Base-by-base conservation (phyloP, 768 basidiomycete genomes). In the Trametes sanguinea region DNA sequence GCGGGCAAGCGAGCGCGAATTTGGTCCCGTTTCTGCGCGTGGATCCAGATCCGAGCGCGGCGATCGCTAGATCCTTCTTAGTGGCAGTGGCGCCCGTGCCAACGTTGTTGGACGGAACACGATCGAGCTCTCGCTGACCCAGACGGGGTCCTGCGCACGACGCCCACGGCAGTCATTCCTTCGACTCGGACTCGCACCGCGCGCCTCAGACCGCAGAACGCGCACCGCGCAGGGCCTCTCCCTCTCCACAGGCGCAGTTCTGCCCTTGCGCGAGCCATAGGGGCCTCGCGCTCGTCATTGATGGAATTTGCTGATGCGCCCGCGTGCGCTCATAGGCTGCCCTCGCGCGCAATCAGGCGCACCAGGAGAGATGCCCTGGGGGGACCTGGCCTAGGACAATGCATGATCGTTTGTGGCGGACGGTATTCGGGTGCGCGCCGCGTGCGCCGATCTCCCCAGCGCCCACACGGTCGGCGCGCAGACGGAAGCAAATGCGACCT, bases 81-180 rank as follows among this genome's bases (percentile, higher is more conserved):
- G 57, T 59, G 57, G 57, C 57, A 59, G 57, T 59, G 57, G 57
- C 57, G 57, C 51, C 39, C 22, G 50, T 11, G 37, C 47, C 30
- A 59, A 59, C 57, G 40, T 44, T 59, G 48, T 58, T 51, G 29
- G 57, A 58, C 57, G 57, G 57, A 59, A 32, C 57, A 59, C 57
- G 57, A 59, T 59, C 57, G 57, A 57, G 55, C 45, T 22, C 44
- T 9, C 27, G 22, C 52, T 42, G 3, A 35, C 30, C 29, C 33
- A 14, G 32, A 22, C 43, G 30, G 42, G 3, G n/a, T 14, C 51
- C 22, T 53, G 30, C 37, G 1, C 48, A 14, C 27, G 17, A 16
- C 45, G 7, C 17, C 27, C 45, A 22, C 35, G 35, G 6, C 11
- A 6, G 35, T 37, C 35, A 6, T 6, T 37, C 35, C 35, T 22